These are phyloP conservation scores for Solanum ahanhuiri DNA, from an alignment of 257 asterid species.

Conservation along the genomic window DNA sequence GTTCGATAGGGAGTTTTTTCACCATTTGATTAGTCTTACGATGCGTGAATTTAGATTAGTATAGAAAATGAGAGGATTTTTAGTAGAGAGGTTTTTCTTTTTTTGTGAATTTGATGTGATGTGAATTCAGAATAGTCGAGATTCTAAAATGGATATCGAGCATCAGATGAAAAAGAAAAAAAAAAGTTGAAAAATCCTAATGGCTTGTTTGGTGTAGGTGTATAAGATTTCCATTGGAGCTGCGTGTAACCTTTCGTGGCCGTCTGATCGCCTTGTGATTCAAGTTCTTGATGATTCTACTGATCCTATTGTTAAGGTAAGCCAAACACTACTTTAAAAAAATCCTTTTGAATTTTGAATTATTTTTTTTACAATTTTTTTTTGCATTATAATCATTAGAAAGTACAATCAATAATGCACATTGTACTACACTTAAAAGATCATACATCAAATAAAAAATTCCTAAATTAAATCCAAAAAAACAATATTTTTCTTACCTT, in stretches of 20 bases:
- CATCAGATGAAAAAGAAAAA: not conserved
- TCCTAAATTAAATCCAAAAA: not conserved
- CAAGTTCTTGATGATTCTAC: slow-evolving; percentile 93
- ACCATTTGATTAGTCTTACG: not conserved
- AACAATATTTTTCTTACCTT: not conserved
- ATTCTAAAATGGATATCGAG: not conserved
- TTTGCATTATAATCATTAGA: not conserved
- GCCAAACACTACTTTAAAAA: not conserved
- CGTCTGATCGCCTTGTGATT: slow-evolving; percentile 79
- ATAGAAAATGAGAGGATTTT: not conserved
- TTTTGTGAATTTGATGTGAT: not conserved
- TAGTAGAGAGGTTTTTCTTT: no score
- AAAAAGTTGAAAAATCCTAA: not conserved
- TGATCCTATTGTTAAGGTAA: slow-evolving; percentile 60
- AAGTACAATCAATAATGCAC: not conserved
- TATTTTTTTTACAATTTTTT: not conserved
- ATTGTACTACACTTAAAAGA: not conserved
- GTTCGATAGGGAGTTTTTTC: not conserved
- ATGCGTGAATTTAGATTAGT: not conserved
- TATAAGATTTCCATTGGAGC: slow-evolving; percentile 96
- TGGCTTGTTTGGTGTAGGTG: slow-evolving; percentile 32
- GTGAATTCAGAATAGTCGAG: not conserved
- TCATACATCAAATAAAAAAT: not conserved
- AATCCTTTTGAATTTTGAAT: no score
- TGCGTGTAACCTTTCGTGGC: slow-evolving; percentile 93